Evolutionary conservation across 371 early-diverging fungal species (phyloP), one percentile per base, ranked within the genome.

Genomic region (Cokeromyces recurvatus): DNA sequence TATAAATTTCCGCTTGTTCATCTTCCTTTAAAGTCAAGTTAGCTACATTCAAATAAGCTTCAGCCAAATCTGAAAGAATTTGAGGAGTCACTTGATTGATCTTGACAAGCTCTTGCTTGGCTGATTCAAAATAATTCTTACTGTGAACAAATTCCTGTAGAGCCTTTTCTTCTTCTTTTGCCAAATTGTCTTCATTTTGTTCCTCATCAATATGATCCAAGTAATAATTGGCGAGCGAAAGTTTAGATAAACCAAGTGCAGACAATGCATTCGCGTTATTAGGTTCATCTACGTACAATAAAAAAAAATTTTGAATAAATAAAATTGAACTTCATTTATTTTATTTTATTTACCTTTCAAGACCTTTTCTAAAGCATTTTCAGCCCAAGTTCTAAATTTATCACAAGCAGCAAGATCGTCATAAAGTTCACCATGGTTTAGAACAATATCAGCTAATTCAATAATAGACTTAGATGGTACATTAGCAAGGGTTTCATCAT

Each of bases 201-300:
- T 53, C 57, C 4, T 59, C 47, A 10, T 48, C 58, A 27, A 62
- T 54, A 9, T 58, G 54, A 20, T 69, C 76, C 15, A 75, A 45
- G 59, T 66, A 67, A 21, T 57, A 71, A 17, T 69, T 65, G 22
- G 60, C 72, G 35, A 62, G 17, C 0, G 68, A 57, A n/a, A 71
- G 57, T 32, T 68, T 53, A 29, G 61, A 57, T 6, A 56, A 41
- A 34, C 70, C 75, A 25, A 71, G 41, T 29, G 51, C 67, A 16
- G 59, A 51, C 11, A 66, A 45, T 11, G 70, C 72, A 16, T 46
- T 42, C 8, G 62, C 49, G 46, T 71, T 55, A 2, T 50, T 48
- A 19, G 66, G 53, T n/a, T 66, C 61, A 15, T 64, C 73, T 68
- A 9, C n/a, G n/a, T 34, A 34, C 5, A 14, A 15, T 9, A 34